Percentiles rank a stretch among this genome's conserved stretches.
Conservation (phyloP, 2,329 filamentous ascomycete species). For the Lachnellula arida region DNA sequence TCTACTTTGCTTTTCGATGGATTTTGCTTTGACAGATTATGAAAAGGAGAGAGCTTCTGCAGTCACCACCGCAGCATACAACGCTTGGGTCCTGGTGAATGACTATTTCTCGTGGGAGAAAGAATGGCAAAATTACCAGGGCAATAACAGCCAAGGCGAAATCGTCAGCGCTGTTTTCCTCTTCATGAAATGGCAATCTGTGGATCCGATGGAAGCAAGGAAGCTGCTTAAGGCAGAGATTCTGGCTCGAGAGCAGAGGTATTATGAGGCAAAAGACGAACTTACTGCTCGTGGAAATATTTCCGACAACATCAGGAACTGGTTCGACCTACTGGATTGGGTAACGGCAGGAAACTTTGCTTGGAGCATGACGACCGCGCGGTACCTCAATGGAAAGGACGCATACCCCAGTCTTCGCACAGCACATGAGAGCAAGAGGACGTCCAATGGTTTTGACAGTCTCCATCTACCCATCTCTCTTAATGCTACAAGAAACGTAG, state of each 20-base stretch:
- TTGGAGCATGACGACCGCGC: neutral
- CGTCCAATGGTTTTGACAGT: neutral
- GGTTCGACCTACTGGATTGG: neutral
- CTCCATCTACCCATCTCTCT: neutral
- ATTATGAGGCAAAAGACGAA: neutral
- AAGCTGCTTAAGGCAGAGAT: neutral
- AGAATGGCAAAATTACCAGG: neutral
- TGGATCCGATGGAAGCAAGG: neutral
- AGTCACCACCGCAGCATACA: neutral
- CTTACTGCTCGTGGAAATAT: neutral
- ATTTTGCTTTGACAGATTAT: neutral
- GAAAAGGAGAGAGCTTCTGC: no score
- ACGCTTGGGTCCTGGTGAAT: neutral
- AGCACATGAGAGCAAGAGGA: neutral
- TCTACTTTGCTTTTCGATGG: neutral
- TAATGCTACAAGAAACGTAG: no score
- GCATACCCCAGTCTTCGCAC: neutral
- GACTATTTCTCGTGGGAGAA: neutral
- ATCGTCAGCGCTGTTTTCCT: neutral
- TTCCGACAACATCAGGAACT: neutral
- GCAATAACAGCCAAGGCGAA: no score
- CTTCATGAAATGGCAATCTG: neutral
- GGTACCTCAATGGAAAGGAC: neutral
- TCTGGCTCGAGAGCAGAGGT: neutral
- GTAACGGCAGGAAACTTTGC: neutral